Percentiles rank a stretch among this genome's conserved stretches.
Evolutionary conservation across 169 alveolate genomes (phyloP).

Genomic region (Eimeria acervulina): DNA sequence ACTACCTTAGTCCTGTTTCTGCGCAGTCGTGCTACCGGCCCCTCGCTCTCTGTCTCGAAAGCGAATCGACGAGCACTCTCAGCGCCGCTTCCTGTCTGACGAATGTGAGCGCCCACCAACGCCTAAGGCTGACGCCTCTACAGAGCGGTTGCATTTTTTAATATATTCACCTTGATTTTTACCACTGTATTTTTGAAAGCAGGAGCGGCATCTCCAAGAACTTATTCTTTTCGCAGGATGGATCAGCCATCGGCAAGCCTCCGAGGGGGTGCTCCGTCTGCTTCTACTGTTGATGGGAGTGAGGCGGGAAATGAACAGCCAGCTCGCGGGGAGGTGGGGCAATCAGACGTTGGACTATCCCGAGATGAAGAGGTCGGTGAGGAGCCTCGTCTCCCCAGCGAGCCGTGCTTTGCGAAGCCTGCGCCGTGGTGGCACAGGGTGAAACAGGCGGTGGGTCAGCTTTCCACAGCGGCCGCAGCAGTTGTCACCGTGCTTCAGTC

Average conservation of each 20-base stretch:
- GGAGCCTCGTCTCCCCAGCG: conserved; percentile 49
- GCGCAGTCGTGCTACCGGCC: neutral
- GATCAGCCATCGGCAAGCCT: neutral
- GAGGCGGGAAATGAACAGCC: neutral
- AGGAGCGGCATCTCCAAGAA: neutral
- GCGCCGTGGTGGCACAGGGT: neutral
- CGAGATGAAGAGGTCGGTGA: neutral
- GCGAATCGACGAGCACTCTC: conserved; percentile 26
- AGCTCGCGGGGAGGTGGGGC: neutral
- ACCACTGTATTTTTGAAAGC: neutral
- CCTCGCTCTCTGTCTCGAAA: conserved; percentile 25
- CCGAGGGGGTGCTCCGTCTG: conserved; percentile 1
- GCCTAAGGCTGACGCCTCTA: neutral
- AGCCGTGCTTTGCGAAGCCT: conserved; percentile 54
- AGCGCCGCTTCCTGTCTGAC: conserved; percentile 15
- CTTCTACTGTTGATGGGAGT: neutral
- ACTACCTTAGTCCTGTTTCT: neutral
- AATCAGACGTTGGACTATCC: neutral
- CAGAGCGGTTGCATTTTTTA: neutral
- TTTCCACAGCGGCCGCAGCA: neutral
- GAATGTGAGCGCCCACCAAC: neutral
- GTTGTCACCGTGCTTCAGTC: neutral
- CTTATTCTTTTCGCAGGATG: neutral
- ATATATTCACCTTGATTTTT: neutral
- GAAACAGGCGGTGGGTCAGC: neutral